Base-by-base conservation (phyloP, 192 early-diverging fungal species). In the Dimargaris xerosporica region DNA sequence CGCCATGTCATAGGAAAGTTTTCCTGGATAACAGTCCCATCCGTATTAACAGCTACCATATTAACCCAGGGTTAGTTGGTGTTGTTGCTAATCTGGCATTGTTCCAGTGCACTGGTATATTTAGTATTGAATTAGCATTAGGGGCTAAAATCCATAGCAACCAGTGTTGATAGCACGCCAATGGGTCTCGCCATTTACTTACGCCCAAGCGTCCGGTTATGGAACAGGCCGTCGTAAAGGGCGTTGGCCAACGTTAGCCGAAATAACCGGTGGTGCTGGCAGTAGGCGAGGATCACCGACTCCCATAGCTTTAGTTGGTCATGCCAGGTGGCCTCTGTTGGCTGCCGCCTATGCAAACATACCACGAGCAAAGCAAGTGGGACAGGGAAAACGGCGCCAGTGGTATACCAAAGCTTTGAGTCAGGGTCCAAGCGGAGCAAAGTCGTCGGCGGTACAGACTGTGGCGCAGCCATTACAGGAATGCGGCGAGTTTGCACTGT, bases 281-380 rank as follows among this genome's bases (percentile, higher is more conserved):
- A 87, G 70, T 89, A 95, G 7, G 72, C 62, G 29, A 91, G 78
- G 19, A 94, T 77, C 34, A 95, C 71, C 15, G 82, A 73, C 44
- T 79, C 74, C 94, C 94, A 97, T 58, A 85, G 80, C 58, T 76
- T 72, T 34, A 75, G 71, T 72, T 97, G 94, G 59, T 85, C 88
- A 66, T 75, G 72, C 89, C 89, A 90, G 7, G 89, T 91, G 52
- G 87, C 71, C 45, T 77, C 73, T 63, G 80, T 91, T 4, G 90
- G 88, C 65, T 95, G 92, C 48, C 80, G 78, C 62, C 75, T 87
- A 81, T 50, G 61, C 46, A 17, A 54, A 53, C n/a, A 31, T 71
- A 42, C 59, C 44, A 55, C 62, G 63, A 26, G 44, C 62, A 50
- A 28, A 64, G 47, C 25, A 58, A 63, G 67, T 61, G 30, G 56